These are phyloP conservation scores for Trichosporon ovoides DNA, from an alignment of 1,284 basidiomycete species.

Conservation along the genomic window DNA sequence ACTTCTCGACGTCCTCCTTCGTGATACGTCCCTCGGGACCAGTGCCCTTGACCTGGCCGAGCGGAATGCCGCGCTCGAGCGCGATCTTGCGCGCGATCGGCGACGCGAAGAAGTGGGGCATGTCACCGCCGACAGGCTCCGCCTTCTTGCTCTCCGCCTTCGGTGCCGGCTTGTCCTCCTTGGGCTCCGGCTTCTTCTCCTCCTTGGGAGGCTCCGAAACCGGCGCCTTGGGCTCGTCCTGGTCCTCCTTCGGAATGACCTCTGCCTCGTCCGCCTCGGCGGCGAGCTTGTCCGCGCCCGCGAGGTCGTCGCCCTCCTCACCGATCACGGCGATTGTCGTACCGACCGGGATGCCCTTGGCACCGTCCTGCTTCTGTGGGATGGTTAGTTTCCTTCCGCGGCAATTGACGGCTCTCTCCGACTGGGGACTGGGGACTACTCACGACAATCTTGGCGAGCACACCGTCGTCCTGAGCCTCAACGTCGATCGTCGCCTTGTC, in stretches of 20 bases:
- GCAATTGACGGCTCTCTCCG: not conserved
- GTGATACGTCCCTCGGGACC: slow-evolving; percentile 92
- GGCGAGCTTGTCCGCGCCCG: slow-evolving; percentile 73
- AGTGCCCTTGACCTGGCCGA: slow-evolving; percentile 85
- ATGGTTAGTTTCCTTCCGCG: slow-evolving; percentile 1
- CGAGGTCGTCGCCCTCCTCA: slow-evolving; percentile 90
- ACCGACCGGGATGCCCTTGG: slow-evolving; percentile 82
- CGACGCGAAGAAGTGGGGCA: slow-evolving; percentile 74
- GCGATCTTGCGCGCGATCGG: slow-evolving; percentile 97
- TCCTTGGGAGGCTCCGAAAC: slow-evolving; percentile 20
- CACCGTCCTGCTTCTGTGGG: slow-evolving; percentile 57
- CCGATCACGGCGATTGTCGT: slow-evolving; percentile 81
- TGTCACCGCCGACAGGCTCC: slow-evolving; percentile 48
- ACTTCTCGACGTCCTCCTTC: slow-evolving; percentile 89
- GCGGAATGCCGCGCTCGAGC: slow-evolving; percentile 86
- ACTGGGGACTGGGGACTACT: slow-evolving; percentile 24
- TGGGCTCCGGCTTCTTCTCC: slow-evolving; percentile 25
- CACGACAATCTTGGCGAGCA: slow-evolving; percentile 78
- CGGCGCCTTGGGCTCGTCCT: slow-evolving; percentile 20
- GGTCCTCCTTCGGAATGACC: slow-evolving; percentile 43
- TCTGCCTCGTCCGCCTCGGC: slow-evolving; percentile 48
- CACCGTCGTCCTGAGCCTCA: slow-evolving; percentile 93
- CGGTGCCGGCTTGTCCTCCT: slow-evolving; percentile 38
- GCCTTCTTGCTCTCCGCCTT: slow-evolving; percentile 6
- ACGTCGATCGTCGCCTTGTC: slow-evolving; percentile 99